A percentile compares a stretch with the other conserved stretches of the same genome.
Evolutionary conservation across 148 eudicot species (phyloP).

Genomic region (Salicornia ramosissima): DNA sequence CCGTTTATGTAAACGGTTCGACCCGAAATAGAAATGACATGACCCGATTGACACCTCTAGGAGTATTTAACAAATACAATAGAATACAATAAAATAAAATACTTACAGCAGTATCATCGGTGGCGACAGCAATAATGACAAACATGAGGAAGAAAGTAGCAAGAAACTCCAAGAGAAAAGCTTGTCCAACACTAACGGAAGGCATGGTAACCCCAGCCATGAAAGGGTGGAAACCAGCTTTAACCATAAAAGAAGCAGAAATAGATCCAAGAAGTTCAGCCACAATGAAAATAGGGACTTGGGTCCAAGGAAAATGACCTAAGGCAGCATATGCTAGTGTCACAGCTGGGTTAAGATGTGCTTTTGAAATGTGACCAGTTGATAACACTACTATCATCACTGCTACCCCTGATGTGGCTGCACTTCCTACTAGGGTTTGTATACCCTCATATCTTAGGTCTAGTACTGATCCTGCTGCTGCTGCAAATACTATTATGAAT

Average conservation of each 20-base stretch:
- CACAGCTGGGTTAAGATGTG: constrained; percentile 42
- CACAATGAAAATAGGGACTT: constrained; percentile 29
- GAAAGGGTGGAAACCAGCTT: constrained; percentile 34
- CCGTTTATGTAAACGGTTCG: too few species aligned
- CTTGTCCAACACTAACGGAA: constrained; percentile 28
- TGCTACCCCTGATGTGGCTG: constrained; percentile 36
- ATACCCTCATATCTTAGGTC: constrained; percentile 33
- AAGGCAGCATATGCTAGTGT: constrained; percentile 34
- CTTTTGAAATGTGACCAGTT: constrained; percentile 40
- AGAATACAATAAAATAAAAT: too few species aligned
- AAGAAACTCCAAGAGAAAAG: constrained; percentile 33
- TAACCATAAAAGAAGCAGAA: constrained; percentile 29
- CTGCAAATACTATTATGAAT: constrained; percentile 37
- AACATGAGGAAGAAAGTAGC: constrained; percentile 44
- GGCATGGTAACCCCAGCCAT: constrained; percentile 35
- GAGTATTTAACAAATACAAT: too few species aligned
- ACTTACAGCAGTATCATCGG: constrained; percentile 36
- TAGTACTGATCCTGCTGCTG: constrained; percentile 35
- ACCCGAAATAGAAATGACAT: too few species aligned
- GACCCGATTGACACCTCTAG: too few species aligned
- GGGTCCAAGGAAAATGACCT: constrained; percentile 35
- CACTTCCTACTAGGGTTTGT: constrained; percentile 34
- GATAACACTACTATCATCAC: constrained; percentile 30
- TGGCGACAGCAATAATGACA: constrained; percentile 41
- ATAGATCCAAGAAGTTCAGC: constrained; percentile 31